Base-by-base conservation (phyloP, 163 green algal species). In the Prototheca stagnorum region DNA sequence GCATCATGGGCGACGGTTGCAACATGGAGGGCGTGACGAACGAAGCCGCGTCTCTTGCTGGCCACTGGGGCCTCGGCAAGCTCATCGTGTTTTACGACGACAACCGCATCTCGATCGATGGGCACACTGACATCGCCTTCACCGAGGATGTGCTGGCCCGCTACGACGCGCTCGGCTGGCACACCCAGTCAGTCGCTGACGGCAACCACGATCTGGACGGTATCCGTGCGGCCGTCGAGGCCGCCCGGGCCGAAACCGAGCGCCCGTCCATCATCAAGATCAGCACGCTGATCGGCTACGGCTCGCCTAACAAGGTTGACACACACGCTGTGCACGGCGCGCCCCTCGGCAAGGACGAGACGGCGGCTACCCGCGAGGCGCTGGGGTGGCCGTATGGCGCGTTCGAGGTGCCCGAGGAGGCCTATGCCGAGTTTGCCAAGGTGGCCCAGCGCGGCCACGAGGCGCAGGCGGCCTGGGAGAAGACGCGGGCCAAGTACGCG, bases 11-110 rank as follows among this genome's bases (percentile, higher is more conserved):
- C 43, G 91, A 99, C 57, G 91, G 91, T 58, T 98, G 89, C 80
- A 98, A 94, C 79, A 98, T 98, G 91, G 91, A 99, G 85, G 91
- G 91, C 54, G 85, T 99, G 68, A 93, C 82, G 54, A 89, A 85
- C 56, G 91, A 99, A 85, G 88, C 85, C 39, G 82, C 61, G 59
- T 98, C 91, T 37, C 70, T 99, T 47, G 91, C 91, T 5, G 91
- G 88, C 50, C 91, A 99, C 74, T 97, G 85, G 88, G 91, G 84
- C 55, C 82, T 99, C 53, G 87, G 85, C 80, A 99, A 99, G 85
- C 82, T 99, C 16, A 97, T 99, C 70, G 76, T 70, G 12, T 70
- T 99, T 47, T 99, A 98, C 71, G 91, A 99, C 55, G 91, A 99
- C 84, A 99, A 99, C 87, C 76, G 88, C 47, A 98, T 98, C 75